These are phyloP conservation scores for Wickerhamiella siamensis DNA, from an alignment of 805 yeast species.

Conservation along the genomic window DNA sequence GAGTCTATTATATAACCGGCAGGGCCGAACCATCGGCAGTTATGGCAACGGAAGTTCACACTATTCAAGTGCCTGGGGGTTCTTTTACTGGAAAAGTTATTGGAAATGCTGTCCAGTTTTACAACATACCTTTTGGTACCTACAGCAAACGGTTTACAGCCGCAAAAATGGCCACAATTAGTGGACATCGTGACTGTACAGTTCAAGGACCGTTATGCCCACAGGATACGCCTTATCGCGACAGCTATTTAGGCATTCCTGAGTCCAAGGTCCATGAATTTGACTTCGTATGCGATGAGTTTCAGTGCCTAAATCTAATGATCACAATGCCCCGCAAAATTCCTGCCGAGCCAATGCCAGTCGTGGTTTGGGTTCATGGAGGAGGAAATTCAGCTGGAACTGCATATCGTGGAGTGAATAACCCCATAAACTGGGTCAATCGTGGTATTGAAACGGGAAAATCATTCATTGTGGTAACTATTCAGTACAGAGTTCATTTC, in stretches of 20 bases:
- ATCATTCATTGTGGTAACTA: slow-evolving; percentile 26
- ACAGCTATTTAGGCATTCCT: slow-evolving; percentile 11
- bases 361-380: slow-evolving; percentile 29
- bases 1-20: no score
- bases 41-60: no score
- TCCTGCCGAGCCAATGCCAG: slow-evolving; percentile 19
- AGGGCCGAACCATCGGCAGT: no score
- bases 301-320: slow-evolving; percentile 22
- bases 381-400: slow-evolving; percentile 27
- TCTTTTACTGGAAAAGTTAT: slow-evolving; percentile 4
- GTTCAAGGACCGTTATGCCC: slow-evolving; percentile 16
- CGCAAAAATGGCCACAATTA: slow-evolving; percentile 3
- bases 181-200: slow-evolving; percentile 9
- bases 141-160: slow-evolving; percentile 8
- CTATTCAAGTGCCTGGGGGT: slow-evolving; percentile 8
- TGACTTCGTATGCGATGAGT: slow-evolving; percentile 19
- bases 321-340: slow-evolving; percentile 13
- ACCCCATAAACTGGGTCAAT: slow-evolving; percentile 19
- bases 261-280: slow-evolving; percentile 10
- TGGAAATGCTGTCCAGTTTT: slow-evolving; percentile 8
- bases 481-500: slow-evolving; percentile 28
- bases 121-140: slow-evolving; percentile 11
- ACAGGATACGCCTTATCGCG: slow-evolving; percentile 12
- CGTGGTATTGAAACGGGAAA: slow-evolving; percentile 12
- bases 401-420: slow-evolving; percentile 19